phyloP scores from a whole-genome alignment of 108 stramenopile species.

The Craspedostauros australis region DNA sequence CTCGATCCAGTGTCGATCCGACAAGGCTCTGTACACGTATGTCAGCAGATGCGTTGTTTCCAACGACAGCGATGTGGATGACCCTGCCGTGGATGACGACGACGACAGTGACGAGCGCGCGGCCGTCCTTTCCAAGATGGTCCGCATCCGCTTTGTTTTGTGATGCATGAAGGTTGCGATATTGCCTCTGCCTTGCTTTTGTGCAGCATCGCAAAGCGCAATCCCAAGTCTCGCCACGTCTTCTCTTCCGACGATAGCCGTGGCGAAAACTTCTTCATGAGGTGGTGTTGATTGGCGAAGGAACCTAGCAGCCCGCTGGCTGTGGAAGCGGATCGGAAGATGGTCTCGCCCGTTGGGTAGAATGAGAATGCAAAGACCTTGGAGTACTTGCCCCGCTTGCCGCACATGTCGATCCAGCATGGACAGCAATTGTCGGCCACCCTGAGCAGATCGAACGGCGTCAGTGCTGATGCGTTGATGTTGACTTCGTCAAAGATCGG shows the following conservation, averaged over 20 bases:
- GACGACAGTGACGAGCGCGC: background rate
- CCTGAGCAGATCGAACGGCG: conserved; percentile 1
- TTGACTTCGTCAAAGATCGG: background rate
- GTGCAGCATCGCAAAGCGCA: conserved; percentile 9
- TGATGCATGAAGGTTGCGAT: no score
- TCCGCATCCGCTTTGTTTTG: no score
- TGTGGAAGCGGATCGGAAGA: conserved; percentile 13
- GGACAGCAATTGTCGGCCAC: conserved; percentile 32
- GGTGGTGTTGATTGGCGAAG: no score
- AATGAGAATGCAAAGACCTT: conserved; percentile 26
- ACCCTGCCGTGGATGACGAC: background rate
- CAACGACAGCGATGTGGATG: no score
- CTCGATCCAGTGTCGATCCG: conserved; percentile 68
- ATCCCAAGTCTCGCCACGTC: conserved; percentile 24
- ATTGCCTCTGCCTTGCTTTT: no score
- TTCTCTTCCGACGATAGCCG: conserved; percentile 24
- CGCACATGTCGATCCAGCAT: conserved; percentile 40
- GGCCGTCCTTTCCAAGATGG: no score
- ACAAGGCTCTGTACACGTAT: conserved; percentile 43
- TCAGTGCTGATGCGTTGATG: conserved; percentile 9
- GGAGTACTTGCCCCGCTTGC: conserved; percentile 26
- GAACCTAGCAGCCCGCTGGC: no score
- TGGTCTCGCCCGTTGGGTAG: background rate
- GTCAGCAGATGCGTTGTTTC: no score
- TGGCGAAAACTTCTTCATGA: conserved; percentile 22